phyloP scores from a whole-genome alignment of 1,284 basidiomycete genomes.

The Albatrellus sp. region DNA sequence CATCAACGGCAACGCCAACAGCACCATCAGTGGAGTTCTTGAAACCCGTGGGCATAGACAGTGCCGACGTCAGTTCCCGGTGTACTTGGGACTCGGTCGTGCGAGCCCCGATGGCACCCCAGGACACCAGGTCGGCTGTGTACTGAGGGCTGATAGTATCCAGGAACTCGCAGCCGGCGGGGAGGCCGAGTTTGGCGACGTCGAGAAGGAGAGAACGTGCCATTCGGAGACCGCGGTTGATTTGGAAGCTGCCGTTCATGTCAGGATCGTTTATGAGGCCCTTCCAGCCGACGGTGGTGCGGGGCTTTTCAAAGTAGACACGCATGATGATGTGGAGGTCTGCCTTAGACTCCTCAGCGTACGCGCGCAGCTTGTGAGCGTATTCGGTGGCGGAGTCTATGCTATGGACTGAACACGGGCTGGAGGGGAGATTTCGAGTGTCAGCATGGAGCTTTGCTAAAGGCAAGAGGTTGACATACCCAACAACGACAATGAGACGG shows the following conservation, averaged over 20 bases:
- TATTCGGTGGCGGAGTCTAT: conserved; percentile 78
- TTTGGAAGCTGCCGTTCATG: conserved; percentile 79
- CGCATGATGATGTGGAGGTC: conserved; percentile 96
- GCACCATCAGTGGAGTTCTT: conserved; percentile 70
- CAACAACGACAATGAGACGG: conserved; percentile 79
- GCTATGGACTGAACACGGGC: conserved; percentile 90
- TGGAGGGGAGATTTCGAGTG: conserved; percentile 19
- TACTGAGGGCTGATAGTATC: conserved; percentile 89
- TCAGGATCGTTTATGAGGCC: conserved; percentile 94
- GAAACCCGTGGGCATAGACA: conserved; percentile 85
- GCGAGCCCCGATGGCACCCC: conserved; percentile 95
- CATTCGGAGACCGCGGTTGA: conserved; percentile 92
- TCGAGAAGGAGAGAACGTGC: conserved; percentile 84
- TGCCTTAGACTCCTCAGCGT: conserved; percentile 70
- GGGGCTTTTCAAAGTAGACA: conserved; percentile 93
- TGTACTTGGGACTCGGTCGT: conserved; percentile 98
- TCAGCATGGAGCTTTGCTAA: conserved; percentile 7
- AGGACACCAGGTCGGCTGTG: conserved; percentile 90
- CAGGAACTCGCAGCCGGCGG: conserved; percentile 82
- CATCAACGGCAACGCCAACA: conserved; percentile 80
- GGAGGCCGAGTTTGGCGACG: conserved; percentile 75
- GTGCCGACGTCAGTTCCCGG: conserved; percentile 72
- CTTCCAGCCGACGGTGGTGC: conserved; percentile 98
- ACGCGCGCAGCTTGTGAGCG: conserved; percentile 66
- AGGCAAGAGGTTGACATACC: conserved; percentile 32